phyloP scores from a whole-genome alignment of 441 rosid species.

The Raphanus hybrid region DNA sequence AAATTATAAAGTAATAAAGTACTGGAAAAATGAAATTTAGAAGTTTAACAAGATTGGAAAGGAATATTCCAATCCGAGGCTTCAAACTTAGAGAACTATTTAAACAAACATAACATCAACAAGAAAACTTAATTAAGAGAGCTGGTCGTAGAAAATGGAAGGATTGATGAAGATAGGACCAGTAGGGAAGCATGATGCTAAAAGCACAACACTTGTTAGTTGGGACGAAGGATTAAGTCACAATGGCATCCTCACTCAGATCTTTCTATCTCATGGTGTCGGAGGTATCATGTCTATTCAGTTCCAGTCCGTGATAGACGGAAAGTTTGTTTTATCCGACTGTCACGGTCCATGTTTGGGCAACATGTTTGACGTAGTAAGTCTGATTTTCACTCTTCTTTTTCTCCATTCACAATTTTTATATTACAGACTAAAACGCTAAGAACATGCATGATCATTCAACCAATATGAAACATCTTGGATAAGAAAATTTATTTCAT shows the following conservation, averaged over 20 bases:
- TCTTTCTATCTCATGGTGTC: constrained; percentile 29
- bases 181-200: constrained; percentile 38
- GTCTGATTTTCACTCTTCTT: constrained; percentile 12
- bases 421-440: not conserved
- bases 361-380: constrained; percentile 42
- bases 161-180: constrained; percentile 36
- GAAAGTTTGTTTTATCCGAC: constrained; percentile 34
- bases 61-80: constrained; percentile 30
- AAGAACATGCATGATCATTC: not conserved
- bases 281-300: constrained; percentile 40
- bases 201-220: constrained; percentile 38
- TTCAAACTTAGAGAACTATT: constrained; percentile 8
- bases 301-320: constrained; percentile 32
- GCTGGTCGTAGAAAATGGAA: constrained; percentile 14
- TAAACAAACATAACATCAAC: not conserved
- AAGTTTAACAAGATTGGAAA: constrained; percentile 1
- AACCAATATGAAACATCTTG: not conserved
- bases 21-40: not conserved
- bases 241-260: constrained; percentile 37
- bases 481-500: not conserved
- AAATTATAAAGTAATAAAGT: not conserved
- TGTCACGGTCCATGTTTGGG: constrained; percentile 35
- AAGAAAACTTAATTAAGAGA: not conserved
- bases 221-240: constrained; percentile 41
- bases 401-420: not conserved